These are phyloP conservation scores for Rhizopogon sp. DNA, from an alignment of 768 basidiomycete species.

Conservation along the genomic window DNA sequence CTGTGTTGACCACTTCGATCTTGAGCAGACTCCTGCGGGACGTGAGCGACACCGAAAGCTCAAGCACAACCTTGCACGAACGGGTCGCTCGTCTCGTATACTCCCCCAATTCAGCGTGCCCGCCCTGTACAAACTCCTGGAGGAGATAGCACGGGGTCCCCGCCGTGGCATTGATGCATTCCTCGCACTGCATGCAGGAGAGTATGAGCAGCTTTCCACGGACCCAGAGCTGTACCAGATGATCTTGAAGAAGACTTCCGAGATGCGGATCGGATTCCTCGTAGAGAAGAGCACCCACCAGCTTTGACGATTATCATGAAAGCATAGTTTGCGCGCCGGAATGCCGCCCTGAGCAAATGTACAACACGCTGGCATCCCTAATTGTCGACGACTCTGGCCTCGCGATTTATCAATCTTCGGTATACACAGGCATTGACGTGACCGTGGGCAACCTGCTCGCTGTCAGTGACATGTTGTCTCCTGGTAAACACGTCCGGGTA, in stretches of 20 bases:
- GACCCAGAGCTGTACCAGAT: conserved; percentile 41
- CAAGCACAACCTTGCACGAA: conserved; percentile 41
- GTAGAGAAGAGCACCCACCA: conserved; percentile 4
- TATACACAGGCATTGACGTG: too few species aligned
- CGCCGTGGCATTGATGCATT: conserved; percentile 54
- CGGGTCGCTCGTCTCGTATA: conserved; percentile 41
- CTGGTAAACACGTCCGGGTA: too few species aligned
- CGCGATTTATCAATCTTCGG: too few species aligned
- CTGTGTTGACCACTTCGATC: conserved; percentile 58
- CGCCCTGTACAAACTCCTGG: conserved; percentile 40
- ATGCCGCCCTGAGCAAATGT: too few species aligned
- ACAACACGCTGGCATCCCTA: too few species aligned
- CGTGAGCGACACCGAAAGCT: conserved; percentile 38
- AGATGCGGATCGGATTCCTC: conserved; percentile 47
- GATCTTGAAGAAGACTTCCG: conserved; percentile 42
- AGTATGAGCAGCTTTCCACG: conserved; percentile 39
- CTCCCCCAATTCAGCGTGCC: conserved; percentile 50
- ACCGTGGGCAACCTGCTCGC: too few species aligned
- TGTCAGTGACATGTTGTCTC: too few species aligned
- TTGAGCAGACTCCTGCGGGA: conserved; percentile 44
- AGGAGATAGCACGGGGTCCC: conserved; percentile 35
- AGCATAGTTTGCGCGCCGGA: too few species aligned
- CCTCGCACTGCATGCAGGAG: conserved; percentile 42
- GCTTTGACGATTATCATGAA: neutral
- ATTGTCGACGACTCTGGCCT: too few species aligned